Evolutionary conservation across 495 filamentous ascomycete genomes (phyloP).

Genomic region (Bombardia bombarda): DNA sequence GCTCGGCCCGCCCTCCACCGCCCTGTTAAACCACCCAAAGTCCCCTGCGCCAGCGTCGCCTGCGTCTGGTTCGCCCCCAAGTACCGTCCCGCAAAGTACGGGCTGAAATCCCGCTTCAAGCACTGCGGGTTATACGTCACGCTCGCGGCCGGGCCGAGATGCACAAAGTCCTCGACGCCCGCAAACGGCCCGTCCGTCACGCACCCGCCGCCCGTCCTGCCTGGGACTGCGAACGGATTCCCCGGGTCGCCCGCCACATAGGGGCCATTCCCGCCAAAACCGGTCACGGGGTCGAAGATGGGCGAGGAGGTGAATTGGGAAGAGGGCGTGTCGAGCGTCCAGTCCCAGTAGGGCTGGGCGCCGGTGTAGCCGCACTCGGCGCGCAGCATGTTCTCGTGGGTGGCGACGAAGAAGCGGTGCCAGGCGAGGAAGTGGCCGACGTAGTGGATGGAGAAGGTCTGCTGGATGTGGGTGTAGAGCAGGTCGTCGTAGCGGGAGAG

Average conservation of each 20-base stretch:
- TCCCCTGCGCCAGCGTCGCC: constrained; percentile 11
- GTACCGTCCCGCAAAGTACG: constrained; percentile 16
- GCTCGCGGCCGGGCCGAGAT: constrained; percentile 1
- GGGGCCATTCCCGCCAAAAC: constrained; percentile 24
- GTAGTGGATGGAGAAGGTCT: constrained; percentile 33
- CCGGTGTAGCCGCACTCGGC: constrained; percentile 60
- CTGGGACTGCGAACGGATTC: not conserved
- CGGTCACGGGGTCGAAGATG: constrained; percentile 17
- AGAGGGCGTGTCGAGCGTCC: constrained; percentile 24
- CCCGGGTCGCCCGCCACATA: constrained; percentile 2
- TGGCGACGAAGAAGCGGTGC: constrained; percentile 56
- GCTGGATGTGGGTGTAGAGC: constrained; percentile 30
- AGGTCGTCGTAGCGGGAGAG: constrained; percentile 44
- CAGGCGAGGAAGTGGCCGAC: constrained; percentile 46
- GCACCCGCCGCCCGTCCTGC: constrained; percentile 42
- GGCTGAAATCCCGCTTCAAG: constrained; percentile 12
- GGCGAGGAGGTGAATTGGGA: not conserved
- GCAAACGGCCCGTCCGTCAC: constrained; percentile 48
- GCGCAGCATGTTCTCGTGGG: constrained; percentile 55
- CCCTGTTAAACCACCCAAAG: constrained; percentile 13
- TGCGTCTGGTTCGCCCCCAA: constrained; percentile 13
- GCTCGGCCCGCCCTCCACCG: constrained; percentile 12
- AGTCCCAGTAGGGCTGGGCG: constrained; percentile 11
- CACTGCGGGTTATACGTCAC: constrained; percentile 8
- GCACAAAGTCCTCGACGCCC: constrained; percentile 9